Evolutionary conservation across 352 stramenopile species (phyloP).

Genomic region (Phytophthora ohioensis): DNA sequence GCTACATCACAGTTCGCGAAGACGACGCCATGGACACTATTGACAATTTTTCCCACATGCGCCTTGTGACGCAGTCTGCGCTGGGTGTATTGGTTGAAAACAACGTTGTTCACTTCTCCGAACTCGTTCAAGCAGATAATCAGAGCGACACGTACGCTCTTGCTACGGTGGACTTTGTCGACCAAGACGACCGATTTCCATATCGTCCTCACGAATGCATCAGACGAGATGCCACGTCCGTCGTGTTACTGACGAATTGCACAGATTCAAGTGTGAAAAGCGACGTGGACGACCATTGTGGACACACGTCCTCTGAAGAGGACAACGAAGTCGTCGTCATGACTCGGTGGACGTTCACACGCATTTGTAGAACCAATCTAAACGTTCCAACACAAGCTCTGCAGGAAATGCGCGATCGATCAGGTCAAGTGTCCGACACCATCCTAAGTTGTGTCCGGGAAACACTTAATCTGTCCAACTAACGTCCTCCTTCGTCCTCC

Average conservation of each 20-base stretch:
- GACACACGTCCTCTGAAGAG: conserved; percentile 29
- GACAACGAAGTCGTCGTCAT: conserved; percentile 34
- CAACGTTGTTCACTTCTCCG: conserved; percentile 39
- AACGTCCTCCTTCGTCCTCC: conserved; percentile 1
- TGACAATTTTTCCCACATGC: conserved; percentile 29
- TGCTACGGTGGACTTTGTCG: conserved; percentile 32
- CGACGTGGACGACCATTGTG: conserved; percentile 14
- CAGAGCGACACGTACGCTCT: conserved; percentile 13
- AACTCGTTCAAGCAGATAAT: neutral
- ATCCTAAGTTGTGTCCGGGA: conserved; percentile 26
- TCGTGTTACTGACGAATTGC: conserved; percentile 24
- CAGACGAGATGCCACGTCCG: conserved; percentile 41
- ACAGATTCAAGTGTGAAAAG: conserved; percentile 3
- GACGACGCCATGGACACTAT: conserved; percentile 38
- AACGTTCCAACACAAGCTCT: conserved; percentile 27
- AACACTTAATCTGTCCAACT: neutral
- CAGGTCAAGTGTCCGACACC: conserved; percentile 5
- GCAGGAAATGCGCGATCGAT: conserved; percentile 27
- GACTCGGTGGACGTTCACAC: conserved; percentile 33
- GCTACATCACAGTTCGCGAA: conserved; percentile 43
- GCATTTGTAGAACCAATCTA: conserved; percentile 29
- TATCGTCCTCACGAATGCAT: conserved; percentile 41
- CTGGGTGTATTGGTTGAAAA: conserved; percentile 29
- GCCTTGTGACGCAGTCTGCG: conserved; percentile 30
- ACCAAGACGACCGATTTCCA: conserved; percentile 52